Evolutionary conservation across 345 rosid species (phyloP).

Genomic region (Anastatica hierochuntica): DNA sequence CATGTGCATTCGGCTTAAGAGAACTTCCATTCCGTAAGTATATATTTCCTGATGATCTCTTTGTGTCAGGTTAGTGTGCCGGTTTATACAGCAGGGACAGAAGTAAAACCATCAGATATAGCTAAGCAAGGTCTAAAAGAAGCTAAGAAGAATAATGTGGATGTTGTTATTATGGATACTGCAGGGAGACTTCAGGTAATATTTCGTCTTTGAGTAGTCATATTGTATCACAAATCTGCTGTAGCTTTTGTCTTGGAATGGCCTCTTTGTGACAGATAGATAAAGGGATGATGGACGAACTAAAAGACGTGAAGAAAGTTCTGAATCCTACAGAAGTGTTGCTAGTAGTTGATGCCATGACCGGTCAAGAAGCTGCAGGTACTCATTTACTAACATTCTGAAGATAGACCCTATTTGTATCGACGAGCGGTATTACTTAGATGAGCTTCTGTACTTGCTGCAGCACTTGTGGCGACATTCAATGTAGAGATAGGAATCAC

Average conservation of each 20-base stretch:
- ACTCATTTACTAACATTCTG: no score
- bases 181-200: conserved; percentile 99
- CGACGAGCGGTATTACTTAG: no score
- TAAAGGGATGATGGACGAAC: conserved; percentile 94
- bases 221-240: no score
- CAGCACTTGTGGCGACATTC: conserved; percentile 93
- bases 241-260: no score
- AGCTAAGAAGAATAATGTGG: conserved; percentile 73
- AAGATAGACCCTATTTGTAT: no score
- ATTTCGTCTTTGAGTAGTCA: no score
- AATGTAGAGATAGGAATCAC: conserved; percentile 97
- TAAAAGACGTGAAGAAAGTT: conserved; percentile 82
- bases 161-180: conserved; percentile 87
- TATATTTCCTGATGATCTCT: no score
- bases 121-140: conserved; percentile 81
- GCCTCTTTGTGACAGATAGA: no score
- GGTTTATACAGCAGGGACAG: conserved; percentile 81
- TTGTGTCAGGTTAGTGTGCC: conserved; percentile 83
- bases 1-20: no score
- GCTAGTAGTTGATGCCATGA: conserved; percentile 98
- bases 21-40: no score
- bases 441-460: no score
- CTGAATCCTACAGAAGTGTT: conserved; percentile 86
- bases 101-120: conserved; percentile 77
- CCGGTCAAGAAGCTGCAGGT: conserved; percentile 99